Evolutionary conservation across 2,329 filamentous ascomycete species (phyloP).

Genomic region (Curvularia sp.): DNA sequence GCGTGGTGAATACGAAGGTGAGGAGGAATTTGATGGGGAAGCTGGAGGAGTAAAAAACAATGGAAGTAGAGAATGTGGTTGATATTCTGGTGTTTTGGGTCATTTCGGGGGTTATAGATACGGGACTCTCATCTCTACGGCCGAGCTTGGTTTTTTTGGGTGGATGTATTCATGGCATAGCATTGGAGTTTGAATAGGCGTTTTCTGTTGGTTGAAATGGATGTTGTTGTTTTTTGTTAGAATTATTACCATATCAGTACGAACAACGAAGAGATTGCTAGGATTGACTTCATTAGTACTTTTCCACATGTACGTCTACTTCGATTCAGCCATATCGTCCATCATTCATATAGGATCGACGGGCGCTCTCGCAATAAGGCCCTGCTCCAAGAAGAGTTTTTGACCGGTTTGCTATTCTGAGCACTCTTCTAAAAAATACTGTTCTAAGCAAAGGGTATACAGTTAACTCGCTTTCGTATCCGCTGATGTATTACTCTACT

Average conservation of each 20-base stretch:
- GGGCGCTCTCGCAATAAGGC: no score
- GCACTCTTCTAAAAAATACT: no score
- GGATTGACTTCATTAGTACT: not conserved
- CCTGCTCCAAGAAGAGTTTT: no score
- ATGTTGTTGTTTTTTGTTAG: not conserved
- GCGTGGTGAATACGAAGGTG: slow-evolving; percentile 81
- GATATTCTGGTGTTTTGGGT: not conserved
- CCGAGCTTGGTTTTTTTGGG: no score
- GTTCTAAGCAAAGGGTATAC: no score
- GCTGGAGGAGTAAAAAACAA: slow-evolving; percentile 27
- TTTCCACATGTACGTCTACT: not conserved
- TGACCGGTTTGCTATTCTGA: no score
- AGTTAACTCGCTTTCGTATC: no score
- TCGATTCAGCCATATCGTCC: not conserved
- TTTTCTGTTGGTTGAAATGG: not conserved
- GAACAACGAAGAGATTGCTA: not conserved
- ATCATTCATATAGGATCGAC: not conserved
- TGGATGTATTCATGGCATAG: not conserved
- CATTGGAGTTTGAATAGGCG: not conserved
- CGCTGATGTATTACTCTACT: not conserved
- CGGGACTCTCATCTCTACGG: not conserved
- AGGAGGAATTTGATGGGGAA: slow-evolving; percentile 69
- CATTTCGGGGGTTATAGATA: not conserved
- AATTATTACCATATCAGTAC: not conserved
- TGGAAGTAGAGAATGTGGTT: not conserved